Percentiles rank a stretch among this genome's conserved stretches.
These are phyloP conservation scores for Gastrolobium bilobum DNA, from an alignment of 306 rosid species.

Conservation along the genomic window DNA sequence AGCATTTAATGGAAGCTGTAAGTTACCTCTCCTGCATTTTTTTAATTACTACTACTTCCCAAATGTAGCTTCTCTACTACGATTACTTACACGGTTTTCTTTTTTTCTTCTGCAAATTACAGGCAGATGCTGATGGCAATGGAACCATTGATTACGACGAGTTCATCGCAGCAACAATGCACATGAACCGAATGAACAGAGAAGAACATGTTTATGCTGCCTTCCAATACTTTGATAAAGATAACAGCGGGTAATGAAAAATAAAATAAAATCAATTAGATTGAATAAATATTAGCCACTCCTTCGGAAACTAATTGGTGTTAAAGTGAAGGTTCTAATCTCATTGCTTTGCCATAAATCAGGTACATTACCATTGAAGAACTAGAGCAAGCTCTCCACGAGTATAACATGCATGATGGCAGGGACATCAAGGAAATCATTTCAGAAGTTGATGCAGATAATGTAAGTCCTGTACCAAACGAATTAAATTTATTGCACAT, in stretches of 20 bases:
- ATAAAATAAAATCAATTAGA: background rate
- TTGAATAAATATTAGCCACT: conserved; percentile 12
- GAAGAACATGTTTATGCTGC: conserved; percentile 98
- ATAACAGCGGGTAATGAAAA: conserved; percentile 83
- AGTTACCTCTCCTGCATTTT: conserved; percentile 32
- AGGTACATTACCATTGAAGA: conserved; percentile 91
- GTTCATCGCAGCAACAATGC: conserved; percentile 98
- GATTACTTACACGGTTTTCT: background rate
- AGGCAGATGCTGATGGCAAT: conserved; percentile 99
- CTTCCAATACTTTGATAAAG: conserved; percentile 94
- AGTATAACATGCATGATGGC: conserved; percentile 89
- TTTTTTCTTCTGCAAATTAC: conserved; percentile 35
- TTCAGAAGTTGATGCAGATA: conserved; percentile 87
- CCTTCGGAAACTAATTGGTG: conserved; percentile 19
- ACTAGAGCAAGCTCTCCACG: conserved; percentile 89
- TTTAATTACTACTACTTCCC: conserved; percentile 1
- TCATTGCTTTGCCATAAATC: conserved; percentile 14
- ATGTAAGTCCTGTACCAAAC: conserved; percentile 60
- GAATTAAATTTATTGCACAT: background rate
- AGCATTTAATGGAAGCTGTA: conserved; percentile 97
- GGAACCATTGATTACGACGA: conserved; percentile 96
- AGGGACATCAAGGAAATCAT: conserved; percentile 85
- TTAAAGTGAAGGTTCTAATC: background rate
- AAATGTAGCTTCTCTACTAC: background rate
- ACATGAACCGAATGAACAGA: conserved; percentile 90